These are phyloP conservation scores for Punica granatum DNA, from an alignment of 345 rosid species.

Conservation along the genomic window DNA sequence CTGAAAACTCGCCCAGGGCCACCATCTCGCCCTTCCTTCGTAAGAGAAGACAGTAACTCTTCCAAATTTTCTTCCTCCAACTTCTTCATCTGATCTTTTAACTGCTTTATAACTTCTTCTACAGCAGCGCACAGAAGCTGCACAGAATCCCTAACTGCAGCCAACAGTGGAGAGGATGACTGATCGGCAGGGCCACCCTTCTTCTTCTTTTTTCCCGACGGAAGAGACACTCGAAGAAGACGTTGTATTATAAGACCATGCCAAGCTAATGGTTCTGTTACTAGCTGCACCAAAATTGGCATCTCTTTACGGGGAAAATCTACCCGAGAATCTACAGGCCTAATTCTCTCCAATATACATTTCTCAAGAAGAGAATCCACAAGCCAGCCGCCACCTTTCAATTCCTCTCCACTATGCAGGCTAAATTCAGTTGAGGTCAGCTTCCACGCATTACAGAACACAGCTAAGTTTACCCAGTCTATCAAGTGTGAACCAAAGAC, in stretches of 20 bases:
- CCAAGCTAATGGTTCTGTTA: conserved; percentile 91
- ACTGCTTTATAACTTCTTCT: conserved; percentile 52
- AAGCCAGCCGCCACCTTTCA: conserved; percentile 31
- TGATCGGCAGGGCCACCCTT: conserved; percentile 52
- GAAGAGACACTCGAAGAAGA: conserved; percentile 54
- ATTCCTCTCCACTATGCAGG: conserved; percentile 20
- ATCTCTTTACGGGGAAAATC: conserved; percentile 37
- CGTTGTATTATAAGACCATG: conserved; percentile 69
- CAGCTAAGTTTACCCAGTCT: conserved; percentile 81
- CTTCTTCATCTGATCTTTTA: conserved; percentile 31
- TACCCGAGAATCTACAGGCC: conserved; percentile 37
- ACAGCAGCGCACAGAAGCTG: conserved; percentile 29
- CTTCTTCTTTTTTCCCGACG: conserved; percentile 94
- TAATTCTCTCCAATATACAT: conserved; percentile 40
- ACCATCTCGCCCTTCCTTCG: conserved; percentile 27
- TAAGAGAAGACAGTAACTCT: conserved; percentile 32
- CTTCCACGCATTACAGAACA: conserved; percentile 78
- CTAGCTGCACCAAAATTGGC: conserved; percentile 50
- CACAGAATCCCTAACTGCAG: conserved; percentile 44
- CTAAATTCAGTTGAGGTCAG: conserved; percentile 46
- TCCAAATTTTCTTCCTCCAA: conserved; percentile 57
- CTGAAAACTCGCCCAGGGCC: conserved; percentile 69
- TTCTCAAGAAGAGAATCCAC: conserved; percentile 53
- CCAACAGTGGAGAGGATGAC: conserved; percentile 27
- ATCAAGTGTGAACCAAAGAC: conserved; percentile 54